Percentiles rank a stretch among this genome's conserved stretches.
Evolutionary conservation across 2,329 filamentous ascomycete species (phyloP).

Genomic region (Tolypocladium ophioglossoides): DNA sequence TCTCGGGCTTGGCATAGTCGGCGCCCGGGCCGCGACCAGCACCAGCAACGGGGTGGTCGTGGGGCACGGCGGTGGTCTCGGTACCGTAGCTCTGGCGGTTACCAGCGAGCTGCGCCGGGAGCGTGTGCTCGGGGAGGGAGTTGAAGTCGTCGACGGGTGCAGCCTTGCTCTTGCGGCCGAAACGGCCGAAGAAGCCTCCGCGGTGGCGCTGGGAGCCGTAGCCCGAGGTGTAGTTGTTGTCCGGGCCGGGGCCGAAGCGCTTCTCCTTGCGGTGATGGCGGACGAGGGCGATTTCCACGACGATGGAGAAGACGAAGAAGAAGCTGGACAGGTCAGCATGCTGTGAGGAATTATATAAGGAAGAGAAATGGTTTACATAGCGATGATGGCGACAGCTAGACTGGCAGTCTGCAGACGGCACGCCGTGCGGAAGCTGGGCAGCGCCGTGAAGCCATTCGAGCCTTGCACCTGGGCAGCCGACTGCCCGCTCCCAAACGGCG

Average conservation of each 20-base stretch:
- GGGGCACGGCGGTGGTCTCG: conserved; percentile 23
- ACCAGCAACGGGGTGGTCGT: conserved; percentile 8
- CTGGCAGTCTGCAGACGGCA: conserved; percentile 69
- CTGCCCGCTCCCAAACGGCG: conserved; percentile 57
- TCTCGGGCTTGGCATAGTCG: conserved; percentile 15
- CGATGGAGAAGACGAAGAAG: conserved; percentile 65
- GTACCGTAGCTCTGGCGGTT: conserved; percentile 31
- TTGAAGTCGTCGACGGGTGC: conserved; percentile 15
- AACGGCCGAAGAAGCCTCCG: conserved; percentile 21
- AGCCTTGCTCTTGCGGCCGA: conserved; percentile 17
- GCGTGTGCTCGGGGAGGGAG: conserved; percentile 27
- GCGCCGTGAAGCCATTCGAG: conserved; percentile 31
- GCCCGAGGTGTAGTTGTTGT: conserved; percentile 49
- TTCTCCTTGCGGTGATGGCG: conserved; percentile 66
- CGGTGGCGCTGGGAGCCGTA: conserved; percentile 19
- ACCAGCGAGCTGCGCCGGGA: conserved; percentile 25
- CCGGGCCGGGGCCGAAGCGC: conserved; percentile 46
- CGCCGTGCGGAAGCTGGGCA: conserved; percentile 39
- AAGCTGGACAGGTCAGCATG: conserved; percentile 31
- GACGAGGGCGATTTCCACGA: conserved; percentile 57
- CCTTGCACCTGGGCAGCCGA: conserved; percentile 38
- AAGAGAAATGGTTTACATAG: conserved; percentile 44
- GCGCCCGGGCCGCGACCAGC: conserved; percentile 13
- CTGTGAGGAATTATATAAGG: too few relatives aligned
- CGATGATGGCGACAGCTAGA: conserved; percentile 70